phyloP scores from a whole-genome alignment of 768 basidiomycete genomes.

The Suillus lakei region DNA sequence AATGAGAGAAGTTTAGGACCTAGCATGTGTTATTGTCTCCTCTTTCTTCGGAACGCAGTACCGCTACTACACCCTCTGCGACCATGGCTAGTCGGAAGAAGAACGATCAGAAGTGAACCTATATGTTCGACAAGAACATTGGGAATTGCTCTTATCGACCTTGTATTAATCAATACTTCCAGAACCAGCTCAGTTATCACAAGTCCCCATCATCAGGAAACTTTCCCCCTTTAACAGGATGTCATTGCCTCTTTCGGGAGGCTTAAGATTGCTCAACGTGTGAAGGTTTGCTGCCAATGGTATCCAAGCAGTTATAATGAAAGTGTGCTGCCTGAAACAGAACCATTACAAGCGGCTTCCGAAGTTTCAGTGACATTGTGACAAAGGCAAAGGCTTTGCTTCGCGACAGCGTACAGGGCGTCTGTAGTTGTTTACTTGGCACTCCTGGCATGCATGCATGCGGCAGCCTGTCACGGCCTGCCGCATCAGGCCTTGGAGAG shows the following conservation, averaged over 20 bases:
- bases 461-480: not conserved
- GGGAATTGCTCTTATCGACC: constrained; percentile 3
- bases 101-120: not conserved
- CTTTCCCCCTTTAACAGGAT: not conserved
- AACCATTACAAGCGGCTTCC: not conserved
- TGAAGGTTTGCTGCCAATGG: not conserved
- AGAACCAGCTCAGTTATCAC: not conserved
- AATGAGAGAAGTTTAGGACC: not conserved
- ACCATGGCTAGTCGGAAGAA: not conserved
- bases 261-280: not conserved
- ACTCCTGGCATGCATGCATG: not conserved
- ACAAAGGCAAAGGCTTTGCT: not conserved
- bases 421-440: not conserved
- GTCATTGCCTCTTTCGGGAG: not conserved
- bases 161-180: not conserved
- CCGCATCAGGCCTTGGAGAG: not conserved
- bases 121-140: not conserved
- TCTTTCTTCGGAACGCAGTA: not conserved
- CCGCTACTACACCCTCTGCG: not conserved
- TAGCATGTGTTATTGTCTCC: not conserved
- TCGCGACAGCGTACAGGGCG: not conserved
- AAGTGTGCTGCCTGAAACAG: not conserved
- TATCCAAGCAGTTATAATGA: not conserved
- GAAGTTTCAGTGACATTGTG: not conserved
- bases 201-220: not conserved